phyloP scores from a whole-genome alignment of 768 basidiomycete genomes.

The Pleurotus tuber-regium region DNA sequence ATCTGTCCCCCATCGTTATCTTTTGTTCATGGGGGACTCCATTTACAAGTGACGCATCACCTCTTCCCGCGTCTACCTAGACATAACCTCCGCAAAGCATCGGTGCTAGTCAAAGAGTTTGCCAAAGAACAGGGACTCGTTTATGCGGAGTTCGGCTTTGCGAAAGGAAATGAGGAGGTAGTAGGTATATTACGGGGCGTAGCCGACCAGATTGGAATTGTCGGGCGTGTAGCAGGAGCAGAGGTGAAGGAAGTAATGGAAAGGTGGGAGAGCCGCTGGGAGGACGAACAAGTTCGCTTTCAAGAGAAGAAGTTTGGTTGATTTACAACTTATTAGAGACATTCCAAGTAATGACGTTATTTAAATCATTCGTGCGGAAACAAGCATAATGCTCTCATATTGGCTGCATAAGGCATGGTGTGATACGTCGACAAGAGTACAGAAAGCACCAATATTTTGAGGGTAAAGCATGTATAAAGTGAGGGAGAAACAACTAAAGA shows the following conservation, averaged over 20 bases:
- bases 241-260: constrained; percentile 67
- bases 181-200: constrained; percentile 79
- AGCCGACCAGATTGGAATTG: constrained; percentile 81
- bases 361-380: too few species aligned
- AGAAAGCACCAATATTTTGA: constrained; percentile 34
- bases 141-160: constrained; percentile 88
- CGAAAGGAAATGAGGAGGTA: constrained; percentile 84
- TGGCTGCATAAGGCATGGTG: constrained; percentile 36
- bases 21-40: constrained; percentile 95
- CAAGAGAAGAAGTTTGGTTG: neutral
- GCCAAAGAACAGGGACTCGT: constrained; percentile 80
- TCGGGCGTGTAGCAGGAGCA: constrained; percentile 76
- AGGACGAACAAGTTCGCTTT: neutral
- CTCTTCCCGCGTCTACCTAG: constrained; percentile 94
- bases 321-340: constrained; percentile 6
- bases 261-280: constrained; percentile 33
- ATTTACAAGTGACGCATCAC: constrained; percentile 96
- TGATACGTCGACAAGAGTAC: constrained; percentile 27
- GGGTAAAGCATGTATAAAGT: constrained; percentile 21
- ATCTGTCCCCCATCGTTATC: constrained; percentile 80
- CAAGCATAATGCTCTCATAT: constrained; percentile 14
- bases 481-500: constrained; percentile 17
- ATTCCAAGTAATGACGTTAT: too few species aligned
- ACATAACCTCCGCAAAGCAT: constrained; percentile 86
- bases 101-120: constrained; percentile 81